Conservation (phyloP, 2,329 filamentous ascomycete species). For the Pestalotiopsis sp. region DNA sequence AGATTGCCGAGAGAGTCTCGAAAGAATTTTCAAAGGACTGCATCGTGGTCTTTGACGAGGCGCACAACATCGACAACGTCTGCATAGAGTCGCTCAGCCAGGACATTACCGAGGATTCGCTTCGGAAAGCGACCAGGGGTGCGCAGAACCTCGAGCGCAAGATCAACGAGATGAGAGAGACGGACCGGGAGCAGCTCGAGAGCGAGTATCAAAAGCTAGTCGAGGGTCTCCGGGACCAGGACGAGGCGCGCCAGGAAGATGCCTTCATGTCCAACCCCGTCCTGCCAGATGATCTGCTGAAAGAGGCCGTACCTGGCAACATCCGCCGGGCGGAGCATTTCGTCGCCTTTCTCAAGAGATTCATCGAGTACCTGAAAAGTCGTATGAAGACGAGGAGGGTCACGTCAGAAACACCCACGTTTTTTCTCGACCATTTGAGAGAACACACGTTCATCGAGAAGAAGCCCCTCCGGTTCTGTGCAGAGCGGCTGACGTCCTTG, state of each 20-base stretch:
- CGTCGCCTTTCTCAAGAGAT: constrained; percentile 89
- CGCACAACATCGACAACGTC: constrained; percentile 99
- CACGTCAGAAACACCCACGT: constrained; percentile 94
- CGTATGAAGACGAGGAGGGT: constrained; percentile 98
- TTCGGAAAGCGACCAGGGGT: constrained; percentile 87
- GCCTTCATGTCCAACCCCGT: constrained; percentile 98
- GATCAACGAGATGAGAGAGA: constrained; percentile 93
- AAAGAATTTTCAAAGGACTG: constrained; percentile 97
- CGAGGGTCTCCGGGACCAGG: constrained; percentile 83
- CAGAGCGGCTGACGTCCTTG: constrained; percentile 90
- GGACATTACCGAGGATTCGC: constrained; percentile 91
- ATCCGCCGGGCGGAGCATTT: constrained; percentile 97
- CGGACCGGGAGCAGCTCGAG: constrained; percentile 90
- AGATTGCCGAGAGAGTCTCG: constrained; percentile 94
- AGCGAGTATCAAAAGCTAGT: constrained; percentile 96
- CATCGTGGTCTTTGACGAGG: constrained; percentile 98
- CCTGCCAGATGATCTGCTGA: constrained; percentile 88
- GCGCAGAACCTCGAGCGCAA: constrained; percentile 89
- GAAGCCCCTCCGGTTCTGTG: constrained; percentile 92
- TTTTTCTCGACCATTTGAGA: constrained; percentile 88
- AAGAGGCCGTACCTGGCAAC: constrained; percentile 95
- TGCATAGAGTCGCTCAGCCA: constrained; percentile 98
- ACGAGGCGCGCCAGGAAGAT: constrained; percentile 89
- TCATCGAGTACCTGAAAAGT: constrained; percentile 97
- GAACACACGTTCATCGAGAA: constrained; percentile 98